A percentile compares a stretch with the other conserved stretches of the same genome.
phyloP scores from a whole-genome alignment of 768 basidiomycete genomes.

The Panaeolus cyanescens region DNA sequence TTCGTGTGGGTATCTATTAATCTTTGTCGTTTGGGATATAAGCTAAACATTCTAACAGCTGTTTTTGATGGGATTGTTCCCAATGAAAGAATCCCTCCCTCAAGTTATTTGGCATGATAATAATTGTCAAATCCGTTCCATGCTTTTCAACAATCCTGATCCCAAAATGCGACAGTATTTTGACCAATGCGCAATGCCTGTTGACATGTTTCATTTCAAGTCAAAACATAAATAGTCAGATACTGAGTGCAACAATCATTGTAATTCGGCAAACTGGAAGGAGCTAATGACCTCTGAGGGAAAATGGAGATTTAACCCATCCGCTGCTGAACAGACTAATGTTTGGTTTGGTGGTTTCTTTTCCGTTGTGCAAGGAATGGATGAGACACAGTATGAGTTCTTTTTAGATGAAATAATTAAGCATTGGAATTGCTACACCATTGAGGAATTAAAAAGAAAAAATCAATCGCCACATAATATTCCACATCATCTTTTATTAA shows the following conservation, averaged over 20 bases:
- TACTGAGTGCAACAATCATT: constrained; percentile 19
- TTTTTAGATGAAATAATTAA: constrained; percentile 33
- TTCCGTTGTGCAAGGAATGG: constrained; percentile 24
- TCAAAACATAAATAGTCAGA: constrained; percentile 31
- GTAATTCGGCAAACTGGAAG: neutral
- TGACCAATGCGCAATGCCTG: constrained; percentile 22
- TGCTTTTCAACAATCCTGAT: constrained; percentile 11
- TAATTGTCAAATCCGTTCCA: constrained; percentile 26
- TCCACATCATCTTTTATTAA: too few relatives aligned
- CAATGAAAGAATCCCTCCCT: constrained; percentile 22
- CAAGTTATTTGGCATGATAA: constrained; percentile 30
- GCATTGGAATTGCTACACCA: constrained; percentile 1
- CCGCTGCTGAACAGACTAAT: constrained; percentile 28
- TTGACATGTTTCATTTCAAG: constrained; percentile 39
- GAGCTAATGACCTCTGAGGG: neutral
- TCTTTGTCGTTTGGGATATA: neutral
- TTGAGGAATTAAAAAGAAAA: too few relatives aligned
- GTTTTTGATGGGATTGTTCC: constrained; percentile 24
- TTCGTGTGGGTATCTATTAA: constrained; percentile 25
- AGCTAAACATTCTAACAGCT: constrained; percentile 8
- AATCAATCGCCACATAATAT: too few relatives aligned
- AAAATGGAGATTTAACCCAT: constrained; percentile 29
- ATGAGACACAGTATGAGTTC: constrained; percentile 20
- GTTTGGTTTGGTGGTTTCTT: constrained; percentile 26
- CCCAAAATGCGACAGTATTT: constrained; percentile 16